Conservation (phyloP, 192 early-diverging fungal genomes). For the Dissophora globulifera region DNA sequence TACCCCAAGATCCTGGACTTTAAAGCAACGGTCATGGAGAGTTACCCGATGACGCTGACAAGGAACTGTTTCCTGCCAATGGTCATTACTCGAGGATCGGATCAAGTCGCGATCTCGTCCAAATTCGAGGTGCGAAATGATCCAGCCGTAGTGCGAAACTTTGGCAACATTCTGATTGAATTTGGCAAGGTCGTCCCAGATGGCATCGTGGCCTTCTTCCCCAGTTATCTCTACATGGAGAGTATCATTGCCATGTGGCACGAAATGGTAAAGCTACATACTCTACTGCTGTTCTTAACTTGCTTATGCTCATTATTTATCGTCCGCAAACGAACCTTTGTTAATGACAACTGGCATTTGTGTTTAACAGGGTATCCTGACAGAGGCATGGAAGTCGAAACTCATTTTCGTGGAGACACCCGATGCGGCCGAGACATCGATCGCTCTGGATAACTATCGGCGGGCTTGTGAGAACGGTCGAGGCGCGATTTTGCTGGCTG, state of each 20-base stretch:
- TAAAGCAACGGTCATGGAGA: conserved; percentile 85
- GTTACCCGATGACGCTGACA: conserved; percentile 96
- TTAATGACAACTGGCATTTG: too few species aligned
- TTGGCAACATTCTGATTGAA: conserved; percentile 96
- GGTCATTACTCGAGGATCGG: conserved; percentile 96
- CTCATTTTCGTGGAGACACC: conserved; percentile 99
- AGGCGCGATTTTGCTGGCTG: conserved; percentile 95
- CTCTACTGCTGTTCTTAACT: background rate
- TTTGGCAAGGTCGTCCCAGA: conserved; percentile 95
- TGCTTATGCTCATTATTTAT: background rate
- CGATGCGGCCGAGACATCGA: conserved; percentile 95
- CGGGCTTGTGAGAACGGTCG: conserved; percentile 97
- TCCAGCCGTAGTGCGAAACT: conserved; percentile 98
- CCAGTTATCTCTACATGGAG: conserved; percentile 99
- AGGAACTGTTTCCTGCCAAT: conserved; percentile 96
- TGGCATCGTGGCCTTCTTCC: conserved; percentile 98
- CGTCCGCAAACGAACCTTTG: too few species aligned
- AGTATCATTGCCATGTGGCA: conserved; percentile 98
- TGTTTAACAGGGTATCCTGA: conserved; percentile 80
- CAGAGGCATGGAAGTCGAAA: conserved; percentile 95
- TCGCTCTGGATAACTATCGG: conserved; percentile 96
- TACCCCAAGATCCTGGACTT: conserved; percentile 97
- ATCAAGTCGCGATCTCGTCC: conserved; percentile 97
- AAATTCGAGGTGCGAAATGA: conserved; percentile 99
- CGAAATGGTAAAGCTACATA: conserved; percentile 85